Conservation (phyloP, 1,139 yeast species). For the Suhomyces bribrorum region DNA sequence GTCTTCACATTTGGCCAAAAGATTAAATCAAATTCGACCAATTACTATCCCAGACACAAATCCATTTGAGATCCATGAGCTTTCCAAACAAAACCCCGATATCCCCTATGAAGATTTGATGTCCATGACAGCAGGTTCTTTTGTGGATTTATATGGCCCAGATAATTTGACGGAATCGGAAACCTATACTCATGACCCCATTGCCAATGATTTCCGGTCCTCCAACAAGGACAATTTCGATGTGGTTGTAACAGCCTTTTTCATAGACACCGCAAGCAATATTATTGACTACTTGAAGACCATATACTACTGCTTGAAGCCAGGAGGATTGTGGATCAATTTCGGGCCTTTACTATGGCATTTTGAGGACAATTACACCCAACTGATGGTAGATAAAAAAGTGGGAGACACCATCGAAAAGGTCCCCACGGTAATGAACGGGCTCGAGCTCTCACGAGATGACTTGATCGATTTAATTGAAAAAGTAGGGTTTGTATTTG, state of each 20-base stretch:
- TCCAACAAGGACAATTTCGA: constrained; percentile 46
- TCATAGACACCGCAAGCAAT: constrained; percentile 77
- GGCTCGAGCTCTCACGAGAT: constrained; percentile 64
- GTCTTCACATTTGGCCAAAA: constrained; percentile 46
- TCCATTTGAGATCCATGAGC: constrained; percentile 38
- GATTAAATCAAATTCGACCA: constrained; percentile 51
- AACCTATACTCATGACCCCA: constrained; percentile 37
- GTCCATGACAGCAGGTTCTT: constrained; percentile 82
- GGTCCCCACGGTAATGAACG: constrained; percentile 44
- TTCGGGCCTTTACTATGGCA: constrained; percentile 90
- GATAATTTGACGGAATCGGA: constrained; percentile 35
- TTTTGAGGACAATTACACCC: constrained; percentile 57
- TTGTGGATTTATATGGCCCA: constrained; percentile 74
- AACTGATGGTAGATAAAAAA: constrained; percentile 20
- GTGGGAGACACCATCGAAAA: constrained; percentile 28
- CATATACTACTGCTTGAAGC: constrained; percentile 51
- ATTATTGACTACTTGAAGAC: constrained; percentile 67
- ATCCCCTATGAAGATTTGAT: constrained; percentile 55
- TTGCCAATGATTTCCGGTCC: constrained; percentile 44
- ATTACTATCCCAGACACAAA: constrained; percentile 55
- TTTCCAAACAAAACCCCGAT: constrained; percentile 31
- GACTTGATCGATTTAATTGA: constrained; percentile 55
- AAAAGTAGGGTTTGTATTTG: constrained; percentile 55
- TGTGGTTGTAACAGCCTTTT: constrained; percentile 69
- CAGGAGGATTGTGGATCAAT: constrained; percentile 74